Percentiles rank a stretch among this genome's conserved stretches.
phyloP scores from a whole-genome alignment of 1,139 yeast genomes.

The Blastobotrys apis region DNA sequence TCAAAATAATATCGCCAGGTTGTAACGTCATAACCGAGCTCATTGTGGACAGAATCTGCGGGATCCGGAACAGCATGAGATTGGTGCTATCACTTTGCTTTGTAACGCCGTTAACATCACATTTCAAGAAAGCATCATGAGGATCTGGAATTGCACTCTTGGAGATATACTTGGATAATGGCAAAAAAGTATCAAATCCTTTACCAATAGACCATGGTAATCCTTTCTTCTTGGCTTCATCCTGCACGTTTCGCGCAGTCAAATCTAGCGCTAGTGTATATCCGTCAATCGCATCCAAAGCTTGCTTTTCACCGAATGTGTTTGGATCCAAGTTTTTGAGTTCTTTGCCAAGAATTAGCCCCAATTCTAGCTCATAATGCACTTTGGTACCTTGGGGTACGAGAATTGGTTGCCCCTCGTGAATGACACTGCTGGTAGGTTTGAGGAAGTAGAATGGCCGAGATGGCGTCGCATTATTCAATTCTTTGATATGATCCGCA shows the following conservation, averaged over 20 bases:
- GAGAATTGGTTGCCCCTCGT: conserved; percentile 61
- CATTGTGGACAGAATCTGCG: conserved; percentile 72
- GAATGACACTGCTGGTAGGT: conserved; percentile 49
- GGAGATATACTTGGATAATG: conserved; percentile 68
- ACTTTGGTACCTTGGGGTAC: conserved; percentile 77
- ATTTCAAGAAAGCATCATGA: conserved; percentile 59
- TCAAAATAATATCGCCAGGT: conserved; percentile 84
- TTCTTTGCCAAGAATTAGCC: conserved; percentile 62
- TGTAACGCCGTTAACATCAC: conserved; percentile 64
- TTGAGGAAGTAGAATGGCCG: conserved; percentile 86
- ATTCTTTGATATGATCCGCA: conserved; percentile 88
- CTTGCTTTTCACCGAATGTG: conserved; percentile 58
- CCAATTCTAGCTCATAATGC: conserved; percentile 93
- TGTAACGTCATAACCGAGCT: conserved; percentile 85
- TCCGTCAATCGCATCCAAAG: conserved; percentile 73
- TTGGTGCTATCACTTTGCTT: conserved; percentile 76
- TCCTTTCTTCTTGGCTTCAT: conserved; percentile 90
- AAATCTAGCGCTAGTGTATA: conserved; percentile 87
- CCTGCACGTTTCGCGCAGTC: conserved; percentile 95
- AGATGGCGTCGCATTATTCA: conserved; percentile 72
- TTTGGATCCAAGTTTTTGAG: conserved; percentile 58
- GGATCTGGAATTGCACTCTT: conserved; percentile 67
- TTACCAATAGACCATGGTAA: conserved; percentile 96
- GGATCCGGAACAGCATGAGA: conserved; percentile 86
- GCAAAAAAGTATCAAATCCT: conserved; percentile 94